A percentile compares a stretch with the other conserved stretches of the same genome.
Conservation (phyloP, 108 stramenopile genomes). For the Skeletonema potamos region DNA sequence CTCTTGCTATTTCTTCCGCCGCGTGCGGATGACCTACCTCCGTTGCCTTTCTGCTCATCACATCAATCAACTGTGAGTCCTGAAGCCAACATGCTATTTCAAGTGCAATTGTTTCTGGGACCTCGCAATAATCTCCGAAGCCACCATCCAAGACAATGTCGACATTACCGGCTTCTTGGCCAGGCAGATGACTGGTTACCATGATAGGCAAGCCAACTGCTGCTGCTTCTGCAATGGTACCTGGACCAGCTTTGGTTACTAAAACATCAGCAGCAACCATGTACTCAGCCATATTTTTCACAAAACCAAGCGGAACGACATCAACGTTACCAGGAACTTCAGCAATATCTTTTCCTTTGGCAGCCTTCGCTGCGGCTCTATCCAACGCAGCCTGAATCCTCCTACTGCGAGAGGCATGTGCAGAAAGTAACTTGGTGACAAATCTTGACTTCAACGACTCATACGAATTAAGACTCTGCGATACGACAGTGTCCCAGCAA, state of each 20-base stretch:
- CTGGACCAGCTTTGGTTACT: constrained; percentile 96
- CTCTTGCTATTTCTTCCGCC: constrained; percentile 74
- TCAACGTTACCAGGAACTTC: constrained; percentile 61
- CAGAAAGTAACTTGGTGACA: constrained; percentile 11
- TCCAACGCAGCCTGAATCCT: constrained; percentile 41
- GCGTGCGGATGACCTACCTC: constrained; percentile 74
- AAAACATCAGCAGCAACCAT: constrained; percentile 95
- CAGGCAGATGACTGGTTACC: constrained; percentile 87
- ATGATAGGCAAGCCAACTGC: constrained; percentile 89
- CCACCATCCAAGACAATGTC: constrained; percentile 76
- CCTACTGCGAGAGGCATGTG: constrained; percentile 36
- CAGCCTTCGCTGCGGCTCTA: constrained; percentile 29
- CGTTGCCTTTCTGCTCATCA: constrained; percentile 62
- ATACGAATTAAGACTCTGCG: constrained; percentile 40
- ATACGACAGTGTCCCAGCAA: constrained; percentile 66
- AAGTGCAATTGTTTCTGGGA: constrained; percentile 60
- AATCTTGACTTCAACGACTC: constrained; percentile 32
- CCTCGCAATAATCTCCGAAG: constrained; percentile 69
- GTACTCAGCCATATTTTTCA: constrained; percentile 93
- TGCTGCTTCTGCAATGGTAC: constrained; percentile 97
- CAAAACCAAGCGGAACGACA: constrained; percentile 88
- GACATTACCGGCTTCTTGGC: constrained; percentile 88
- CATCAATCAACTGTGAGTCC: constrained; percentile 47
- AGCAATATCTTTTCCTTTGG: constrained; percentile 38
- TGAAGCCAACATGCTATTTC: constrained; percentile 67